Evolutionary conservation across 2,329 filamentous ascomycete species (phyloP).

Genomic region (Trichoderma polysporum): DNA sequence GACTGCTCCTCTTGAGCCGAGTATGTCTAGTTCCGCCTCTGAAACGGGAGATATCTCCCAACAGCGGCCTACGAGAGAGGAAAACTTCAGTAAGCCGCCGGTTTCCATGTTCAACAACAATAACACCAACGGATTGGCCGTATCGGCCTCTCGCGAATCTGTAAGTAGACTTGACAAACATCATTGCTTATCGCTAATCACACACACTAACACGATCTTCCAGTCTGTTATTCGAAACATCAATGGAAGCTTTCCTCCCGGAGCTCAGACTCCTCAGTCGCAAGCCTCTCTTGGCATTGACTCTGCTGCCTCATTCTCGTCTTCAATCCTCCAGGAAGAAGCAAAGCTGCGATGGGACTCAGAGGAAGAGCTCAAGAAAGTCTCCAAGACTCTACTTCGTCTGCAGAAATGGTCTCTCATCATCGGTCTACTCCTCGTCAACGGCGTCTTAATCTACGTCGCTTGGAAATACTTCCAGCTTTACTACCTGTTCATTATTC

Average conservation of each 20-base stretch:
- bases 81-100: conserved; percentile 21
- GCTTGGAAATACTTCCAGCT: conserved; percentile 40
- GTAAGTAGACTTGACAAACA: conserved; percentile 25
- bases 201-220: neutral
- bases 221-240: conserved; percentile 39
- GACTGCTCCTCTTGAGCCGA: neutral
- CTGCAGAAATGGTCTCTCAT: conserved; percentile 43
- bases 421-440: conserved; percentile 35
- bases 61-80: conserved; percentile 10
- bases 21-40: neutral
- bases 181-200: neutral
- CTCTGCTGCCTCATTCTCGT: conserved; percentile 37
- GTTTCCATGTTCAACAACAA: conserved; percentile 21
- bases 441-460: conserved; percentile 39
- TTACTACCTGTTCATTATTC: conserved; percentile 45
- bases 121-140: conserved; percentile 18
- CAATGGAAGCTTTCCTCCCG: conserved; percentile 34
- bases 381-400: conserved; percentile 39
- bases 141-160: conserved; percentile 31
- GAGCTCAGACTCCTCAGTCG: conserved; percentile 35
- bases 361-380: conserved; percentile 39
- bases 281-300: conserved; percentile 33
- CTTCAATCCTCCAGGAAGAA: conserved; percentile 39
- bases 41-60: conserved; percentile 15
- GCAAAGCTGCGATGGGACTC: conserved; percentile 42